Base-by-base conservation (phyloP, 1,284 basidiomycete species). In the Inonotus obliquus region DNA sequence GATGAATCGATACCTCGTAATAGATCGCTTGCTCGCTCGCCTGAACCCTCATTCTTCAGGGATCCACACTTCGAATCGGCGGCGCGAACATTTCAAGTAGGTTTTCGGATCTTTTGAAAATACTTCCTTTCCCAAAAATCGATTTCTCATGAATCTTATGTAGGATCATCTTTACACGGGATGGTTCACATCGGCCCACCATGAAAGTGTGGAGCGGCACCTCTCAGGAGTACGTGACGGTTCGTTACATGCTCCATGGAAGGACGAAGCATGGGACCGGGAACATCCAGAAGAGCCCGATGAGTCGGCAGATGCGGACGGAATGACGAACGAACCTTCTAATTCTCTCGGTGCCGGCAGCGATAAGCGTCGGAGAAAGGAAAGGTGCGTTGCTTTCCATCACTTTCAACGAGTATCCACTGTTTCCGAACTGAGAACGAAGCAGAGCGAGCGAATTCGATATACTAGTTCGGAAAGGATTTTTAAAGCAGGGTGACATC, bases 181-280 rank as follows among this genome's bases (percentile, higher is more conserved):
- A 41, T 84, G 81, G 80, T 71, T 81, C 54, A 76, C 77, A 2
- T 72, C 75, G 37, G 68, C 75, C 1, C 81, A 83, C 56, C 64
- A 65, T 9, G 75, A 74, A 35, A 77, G 78, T 61, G 73, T 83
- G 2, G 66, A 68, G 29, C 70, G 75, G 61, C 84, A 79, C 67
- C 64, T 74, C 52, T 69, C 72, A 19, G 79, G 79, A 13, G 72
- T 83, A 23, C 65, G 66, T 1, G 69, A 73, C 23, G 83, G 83
- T 0, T 76, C 72, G 7, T 57, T 82, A 54, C 77, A 81, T 52
- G 82, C 79, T 10, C 75, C 81, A 23, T 85, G 82, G 82, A 86
- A 86, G 67, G 84, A 86, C 67, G 81, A 85, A 51, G 76, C 75
- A 23, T 86, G 84, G 84, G 77, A 79, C 61, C 71, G 69, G 21